Conservation (phyloP, 768 basidiomycete species). For the Mycena haematopus region DNA sequence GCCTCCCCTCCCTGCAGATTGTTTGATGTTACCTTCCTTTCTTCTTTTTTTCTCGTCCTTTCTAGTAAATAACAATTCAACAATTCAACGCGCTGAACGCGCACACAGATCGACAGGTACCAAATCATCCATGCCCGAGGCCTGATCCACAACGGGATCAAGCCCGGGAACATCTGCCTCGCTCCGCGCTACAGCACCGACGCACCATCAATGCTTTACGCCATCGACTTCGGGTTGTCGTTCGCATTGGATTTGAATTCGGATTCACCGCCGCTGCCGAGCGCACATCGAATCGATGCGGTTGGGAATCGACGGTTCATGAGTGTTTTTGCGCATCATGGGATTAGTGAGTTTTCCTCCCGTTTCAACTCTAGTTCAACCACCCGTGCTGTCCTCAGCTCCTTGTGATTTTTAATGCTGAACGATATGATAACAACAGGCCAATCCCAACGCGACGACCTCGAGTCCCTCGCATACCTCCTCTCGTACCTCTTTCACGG, state of each 20-base stretch:
- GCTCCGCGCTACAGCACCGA: constrained; percentile 11
- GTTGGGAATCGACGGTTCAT: constrained; percentile 40
- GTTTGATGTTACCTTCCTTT: too few species aligned
- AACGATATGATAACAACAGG: too few species aligned
- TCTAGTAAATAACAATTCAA: neutral
- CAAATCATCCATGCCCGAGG: constrained; percentile 34
- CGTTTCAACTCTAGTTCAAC: too few species aligned
- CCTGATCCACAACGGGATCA: constrained; percentile 41
- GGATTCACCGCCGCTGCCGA: constrained; percentile 23
- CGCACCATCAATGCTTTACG: constrained; percentile 24
- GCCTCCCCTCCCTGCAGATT: neutral
- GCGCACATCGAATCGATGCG: constrained; percentile 28
- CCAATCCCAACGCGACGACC: constrained; percentile 44
- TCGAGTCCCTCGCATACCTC: constrained; percentile 45
- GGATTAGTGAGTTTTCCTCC: constrained; percentile 34
- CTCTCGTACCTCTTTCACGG: constrained; percentile 41
- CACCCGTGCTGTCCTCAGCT: too few species aligned
- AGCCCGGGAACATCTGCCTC: constrained; percentile 42
- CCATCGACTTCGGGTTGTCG: constrained; percentile 41
- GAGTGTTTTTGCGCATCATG: constrained; percentile 40
- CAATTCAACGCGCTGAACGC: neutral
- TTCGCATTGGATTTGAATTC: constrained; percentile 23
- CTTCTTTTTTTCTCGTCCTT: too few species aligned
- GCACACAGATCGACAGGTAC: constrained; percentile 36
- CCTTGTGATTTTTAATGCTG: too few species aligned